Percentiles rank a stretch among this genome's conserved stretches.
Conservation (phyloP, 257 asterid genomes). For the Jasminum sambac region DNA sequence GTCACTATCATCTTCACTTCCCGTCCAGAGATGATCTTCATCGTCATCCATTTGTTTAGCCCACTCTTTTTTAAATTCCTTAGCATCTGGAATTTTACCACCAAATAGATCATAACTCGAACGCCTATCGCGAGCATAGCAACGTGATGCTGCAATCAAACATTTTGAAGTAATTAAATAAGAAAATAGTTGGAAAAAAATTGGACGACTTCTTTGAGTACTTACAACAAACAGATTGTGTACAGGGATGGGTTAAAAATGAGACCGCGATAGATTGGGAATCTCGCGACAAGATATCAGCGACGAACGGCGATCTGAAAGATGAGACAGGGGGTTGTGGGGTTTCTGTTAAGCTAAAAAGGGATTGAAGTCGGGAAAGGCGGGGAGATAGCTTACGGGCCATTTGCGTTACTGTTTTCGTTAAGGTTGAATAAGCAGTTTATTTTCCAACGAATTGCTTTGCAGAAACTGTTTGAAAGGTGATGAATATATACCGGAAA, state of each 20-base stretch:
- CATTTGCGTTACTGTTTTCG: conserved; percentile 15
- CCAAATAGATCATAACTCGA: conserved; percentile 72
- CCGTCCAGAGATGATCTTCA: conserved; percentile 90
- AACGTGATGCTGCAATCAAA: conserved; percentile 54
- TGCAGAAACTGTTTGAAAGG: neutral
- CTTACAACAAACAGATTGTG: conserved; percentile 36
- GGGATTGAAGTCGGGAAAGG: conserved; percentile 18
- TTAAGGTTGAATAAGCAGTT: neutral
- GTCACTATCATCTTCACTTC: conserved; percentile 73
- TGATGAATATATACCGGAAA: no score
- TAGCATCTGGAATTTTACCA: conserved; percentile 58
- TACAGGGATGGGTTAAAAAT: conserved; percentile 3
- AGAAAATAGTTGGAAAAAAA: neutral
- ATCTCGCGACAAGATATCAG: conserved; percentile 20
- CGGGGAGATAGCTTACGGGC: conserved; percentile 37
- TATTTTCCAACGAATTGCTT: neutral
- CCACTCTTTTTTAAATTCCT: conserved; percentile 77
- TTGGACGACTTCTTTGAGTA: conserved; percentile 13
- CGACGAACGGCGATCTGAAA: conserved; percentile 7
- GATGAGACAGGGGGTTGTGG: conserved; percentile 24
- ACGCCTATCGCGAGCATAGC: conserved; percentile 55
- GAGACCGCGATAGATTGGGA: conserved; percentile 10
- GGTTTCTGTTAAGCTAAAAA: conserved; percentile 22
- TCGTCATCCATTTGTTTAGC: conserved; percentile 84
- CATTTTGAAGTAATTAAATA: neutral